phyloP scores from a whole-genome alignment of 495 filamentous ascomycete species.

The Immersiella caudata region DNA sequence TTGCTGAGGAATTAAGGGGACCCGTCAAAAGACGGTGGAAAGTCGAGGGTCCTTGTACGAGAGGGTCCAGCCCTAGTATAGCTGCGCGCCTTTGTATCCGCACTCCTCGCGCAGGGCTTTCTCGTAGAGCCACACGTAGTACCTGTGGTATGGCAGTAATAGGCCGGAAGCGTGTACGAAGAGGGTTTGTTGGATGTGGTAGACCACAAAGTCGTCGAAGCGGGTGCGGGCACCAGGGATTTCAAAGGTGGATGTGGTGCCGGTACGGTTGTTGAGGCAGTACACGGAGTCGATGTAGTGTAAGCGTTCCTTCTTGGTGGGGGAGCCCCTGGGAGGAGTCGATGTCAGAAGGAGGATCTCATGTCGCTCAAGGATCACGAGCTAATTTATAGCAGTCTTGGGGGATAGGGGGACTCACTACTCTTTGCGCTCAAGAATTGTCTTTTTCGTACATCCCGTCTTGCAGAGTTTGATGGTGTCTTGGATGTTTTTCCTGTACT shows the following conservation, averaged over 20 bases:
- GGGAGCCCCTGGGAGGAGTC: neutral
- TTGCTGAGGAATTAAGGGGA: conserved; percentile 48
- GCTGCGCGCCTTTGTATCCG: conserved; percentile 58
- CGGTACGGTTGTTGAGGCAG: conserved; percentile 58
- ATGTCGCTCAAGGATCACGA: neutral
- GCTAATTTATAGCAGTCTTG: too few relatives aligned
- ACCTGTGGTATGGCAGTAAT: conserved; percentile 69
- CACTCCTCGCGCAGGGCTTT: conserved; percentile 66
- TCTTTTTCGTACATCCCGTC: conserved; percentile 18
- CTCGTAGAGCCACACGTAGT: conserved; percentile 64
- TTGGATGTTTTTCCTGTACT: conserved; percentile 21
- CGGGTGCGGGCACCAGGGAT: conserved; percentile 42
- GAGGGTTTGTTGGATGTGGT: conserved; percentile 63
- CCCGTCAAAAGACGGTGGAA: conserved; percentile 63
- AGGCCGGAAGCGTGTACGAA: conserved; percentile 61
- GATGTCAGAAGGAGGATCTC: neutral
- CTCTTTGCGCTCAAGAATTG: conserved; percentile 21
- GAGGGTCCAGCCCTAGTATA: conserved; percentile 35
- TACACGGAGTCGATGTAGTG: neutral
- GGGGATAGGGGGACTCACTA: conserved; percentile 19
- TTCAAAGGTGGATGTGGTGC: conserved; percentile 42
- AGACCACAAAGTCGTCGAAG: conserved; percentile 69
- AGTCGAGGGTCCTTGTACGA: conserved; percentile 47
- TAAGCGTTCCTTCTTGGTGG: neutral
- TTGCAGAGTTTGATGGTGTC: conserved; percentile 15